Conservation (phyloP, 176 grass and related monocot genomes). For the Carex pumila region DNA sequence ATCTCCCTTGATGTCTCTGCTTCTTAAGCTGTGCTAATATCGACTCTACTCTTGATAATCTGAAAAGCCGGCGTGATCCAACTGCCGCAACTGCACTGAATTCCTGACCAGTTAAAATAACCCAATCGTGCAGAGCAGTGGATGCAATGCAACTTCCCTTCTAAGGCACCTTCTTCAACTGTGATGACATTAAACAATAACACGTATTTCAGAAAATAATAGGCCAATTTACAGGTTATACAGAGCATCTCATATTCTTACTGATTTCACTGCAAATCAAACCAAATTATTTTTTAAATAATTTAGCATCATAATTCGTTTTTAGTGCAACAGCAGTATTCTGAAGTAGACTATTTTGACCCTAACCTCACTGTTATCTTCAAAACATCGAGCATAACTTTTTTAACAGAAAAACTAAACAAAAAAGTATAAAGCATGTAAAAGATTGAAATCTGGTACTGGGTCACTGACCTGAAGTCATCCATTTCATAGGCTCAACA, state of each 20-base stretch:
- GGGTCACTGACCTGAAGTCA: conserved; percentile 57
- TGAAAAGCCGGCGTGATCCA: conserved; percentile 96
- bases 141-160: conserved; percentile 85
- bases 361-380: neutral
- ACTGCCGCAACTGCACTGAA: conserved; percentile 90
- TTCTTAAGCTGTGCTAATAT: conserved; percentile 48
- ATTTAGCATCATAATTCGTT: neutral
- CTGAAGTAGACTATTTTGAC: neutral
- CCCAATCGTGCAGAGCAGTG: conserved; percentile 66
- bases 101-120: conserved; percentile 90
- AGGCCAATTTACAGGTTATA: neutral
- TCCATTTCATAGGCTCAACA: conserved; percentile 93
- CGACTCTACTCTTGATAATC: conserved; percentile 81
- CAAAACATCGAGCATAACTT: neutral
- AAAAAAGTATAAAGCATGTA: neutral
- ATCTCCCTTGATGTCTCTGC: neutral
- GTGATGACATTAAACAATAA: conserved; percentile 22
- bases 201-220: neutral
- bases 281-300: neutral
- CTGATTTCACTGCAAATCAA: neutral
- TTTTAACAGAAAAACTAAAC: neutral
- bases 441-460: neutral
- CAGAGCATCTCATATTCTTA: neutral
- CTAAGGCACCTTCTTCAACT: conserved; percentile 88
- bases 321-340: neutral